Conservation (phyloP, 371 early-diverging fungal species). For the Mucor racemosus region DNA sequence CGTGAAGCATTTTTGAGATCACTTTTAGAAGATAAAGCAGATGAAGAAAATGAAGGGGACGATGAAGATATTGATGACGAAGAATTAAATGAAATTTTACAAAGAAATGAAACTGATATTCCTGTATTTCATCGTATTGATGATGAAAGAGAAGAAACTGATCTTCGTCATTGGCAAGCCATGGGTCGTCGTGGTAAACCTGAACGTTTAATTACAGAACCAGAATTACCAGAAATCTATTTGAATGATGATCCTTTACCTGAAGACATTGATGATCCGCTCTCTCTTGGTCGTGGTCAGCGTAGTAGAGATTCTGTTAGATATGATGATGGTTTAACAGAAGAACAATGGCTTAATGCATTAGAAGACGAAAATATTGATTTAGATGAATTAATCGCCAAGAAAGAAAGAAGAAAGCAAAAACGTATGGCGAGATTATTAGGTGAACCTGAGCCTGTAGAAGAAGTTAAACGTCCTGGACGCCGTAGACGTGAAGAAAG, state of each 20-base stretch:
- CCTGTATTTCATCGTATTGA: constrained; percentile 45
- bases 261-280: constrained; percentile 53
- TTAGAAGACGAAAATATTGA: constrained; percentile 69
- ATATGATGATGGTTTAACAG: constrained; percentile 94
- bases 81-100: constrained; percentile 61
- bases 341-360: constrained; percentile 86
- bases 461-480: constrained; percentile 14
- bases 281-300: constrained; percentile 64
- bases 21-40: constrained; percentile 70
- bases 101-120: constrained; percentile 45
- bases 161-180: constrained; percentile 34
- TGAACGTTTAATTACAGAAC: constrained; percentile 82
- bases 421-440: constrained; percentile 19
- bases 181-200: constrained; percentile 51
- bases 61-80: constrained; percentile 76
- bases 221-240: constrained; percentile 87
- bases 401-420: constrained; percentile 33
- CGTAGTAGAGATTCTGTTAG: constrained; percentile 70
- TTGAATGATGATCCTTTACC: constrained; percentile 61
- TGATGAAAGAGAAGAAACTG: constrained; percentile 46
- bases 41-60: constrained; percentile 67
- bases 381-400: constrained; percentile 61
- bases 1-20: constrained; percentile 87
- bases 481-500: constrained; percentile 26
- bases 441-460: constrained; percentile 16